These are phyloP conservation scores for Albatrellus sp. DNA, from an alignment of 1,284 basidiomycete genomes.

Conservation along the genomic window DNA sequence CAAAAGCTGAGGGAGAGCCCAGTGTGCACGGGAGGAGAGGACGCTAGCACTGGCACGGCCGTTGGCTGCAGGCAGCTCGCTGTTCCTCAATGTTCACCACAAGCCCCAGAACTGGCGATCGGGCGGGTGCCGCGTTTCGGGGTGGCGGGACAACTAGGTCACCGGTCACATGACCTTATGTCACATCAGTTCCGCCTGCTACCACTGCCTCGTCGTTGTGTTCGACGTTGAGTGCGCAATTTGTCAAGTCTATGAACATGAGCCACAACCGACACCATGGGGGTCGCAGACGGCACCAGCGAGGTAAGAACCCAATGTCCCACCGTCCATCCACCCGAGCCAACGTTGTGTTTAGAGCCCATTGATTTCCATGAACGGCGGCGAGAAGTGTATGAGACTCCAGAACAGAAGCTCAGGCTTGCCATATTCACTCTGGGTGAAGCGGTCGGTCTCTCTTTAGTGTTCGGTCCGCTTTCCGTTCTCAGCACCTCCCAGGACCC, in stretches of 20 bases:
- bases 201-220: no score
- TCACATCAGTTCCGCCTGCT: no score
- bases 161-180: no score
- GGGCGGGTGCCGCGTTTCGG: no score
- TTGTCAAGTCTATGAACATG: conserved; percentile 20
- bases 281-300: conserved; percentile 21
- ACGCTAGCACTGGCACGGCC: no score
- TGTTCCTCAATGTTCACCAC: no score
- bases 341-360: conserved; percentile 27
- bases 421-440: conserved; percentile 70
- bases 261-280: conserved; percentile 30
- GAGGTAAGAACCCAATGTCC: conserved; percentile 27
- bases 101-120: no score
- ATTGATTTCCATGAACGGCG: conserved; percentile 50
- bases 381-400: conserved; percentile 51
- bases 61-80: no score
- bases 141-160: no score
- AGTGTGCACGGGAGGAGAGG: no score
- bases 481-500: conserved; percentile 38
- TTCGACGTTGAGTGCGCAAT: not conserved
- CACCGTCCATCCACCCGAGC: conserved; percentile 1
- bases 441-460: conserved; percentile 46
- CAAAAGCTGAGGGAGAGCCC: no score
- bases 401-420: conserved; percentile 59
- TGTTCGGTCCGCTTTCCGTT: not conserved